Base-by-base conservation (phyloP, 1,284 basidiomycete genomes). In the Apiotrichum mycotoxinovorans region DNA sequence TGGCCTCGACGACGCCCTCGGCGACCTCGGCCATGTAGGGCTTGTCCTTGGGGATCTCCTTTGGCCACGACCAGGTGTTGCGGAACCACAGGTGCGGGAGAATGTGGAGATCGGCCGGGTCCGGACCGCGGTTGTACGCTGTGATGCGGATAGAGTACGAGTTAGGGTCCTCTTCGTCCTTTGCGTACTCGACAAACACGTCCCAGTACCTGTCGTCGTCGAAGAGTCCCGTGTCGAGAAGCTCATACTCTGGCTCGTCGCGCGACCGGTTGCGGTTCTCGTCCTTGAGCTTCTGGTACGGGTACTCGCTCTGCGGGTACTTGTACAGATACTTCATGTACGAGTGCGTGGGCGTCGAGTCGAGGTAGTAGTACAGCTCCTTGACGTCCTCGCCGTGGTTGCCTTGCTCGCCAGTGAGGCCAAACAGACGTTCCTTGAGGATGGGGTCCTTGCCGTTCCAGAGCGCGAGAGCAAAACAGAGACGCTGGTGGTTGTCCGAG, bases 301-400 rank as follows among this genome's bases (percentile, higher is more conserved):
- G 95, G 78, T 84, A 98, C 45, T 83, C 81, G 64, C 85, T 81
- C 77, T 98, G 95, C 17, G 95, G 94, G 70, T 98, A 98, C 78
- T 98, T 98, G 85, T 97, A 97, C 58, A 97, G 80, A 78, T 89
- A 95, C 79, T 98, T 98, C 95, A 98, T 98, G 83, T 98, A 98
- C 33, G 91, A 95, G 75, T 98, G 95, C 1, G 94, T 97, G 22
- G 95, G 95, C 0, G 95, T 96, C 52, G 91, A 96, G 78, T 98
- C 95, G 65, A 98, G 85, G 78, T 98, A 98, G 75, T 94, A 98
- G 78, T 98, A 98, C 30, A 98, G 80, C 73, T 98, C 95, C 79
- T 98, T 98, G 79, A 94, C 91, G 74, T 98, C 95, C 78, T 98
- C 95, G 64, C 95, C 95, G 78, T 98, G 95, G 76, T 98, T 98